Percentiles rank a stretch among this genome's conserved stretches.
Evolutionary conservation across 345 rosid species (phyloP).

Genomic region (Eucalyptus regnans): DNA sequence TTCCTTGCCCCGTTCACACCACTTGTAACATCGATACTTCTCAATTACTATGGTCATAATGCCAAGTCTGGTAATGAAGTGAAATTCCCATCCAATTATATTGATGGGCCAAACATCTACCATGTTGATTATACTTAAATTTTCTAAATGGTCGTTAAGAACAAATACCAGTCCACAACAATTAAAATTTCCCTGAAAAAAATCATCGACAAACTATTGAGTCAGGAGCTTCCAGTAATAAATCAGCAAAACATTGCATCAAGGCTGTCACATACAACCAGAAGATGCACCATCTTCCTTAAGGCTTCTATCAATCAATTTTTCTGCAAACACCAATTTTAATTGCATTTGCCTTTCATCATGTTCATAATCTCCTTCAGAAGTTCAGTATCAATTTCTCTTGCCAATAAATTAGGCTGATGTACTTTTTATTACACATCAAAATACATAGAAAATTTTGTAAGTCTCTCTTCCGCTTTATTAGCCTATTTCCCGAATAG

Average conservation of each 20-base stretch:
- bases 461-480: not conserved
- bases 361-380: not conserved
- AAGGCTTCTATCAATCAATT: not conserved
- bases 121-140: not conserved
- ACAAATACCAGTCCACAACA: not conserved
- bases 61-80: not conserved
- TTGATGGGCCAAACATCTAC: not conserved
- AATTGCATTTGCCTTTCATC: not conserved
- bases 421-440: too few relatives aligned
- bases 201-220: not conserved
- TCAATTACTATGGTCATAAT: not conserved
- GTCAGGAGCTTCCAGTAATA: not conserved
- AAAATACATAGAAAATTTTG: too few relatives aligned
- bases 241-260: not conserved
- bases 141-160: not conserved
- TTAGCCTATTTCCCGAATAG: not conserved
- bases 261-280: not conserved
- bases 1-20: not conserved
- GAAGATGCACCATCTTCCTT: not conserved
- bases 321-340: not conserved
- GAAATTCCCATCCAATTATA: not conserved
- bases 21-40: not conserved
- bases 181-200: not conserved
- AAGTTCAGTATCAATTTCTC: not conserved
- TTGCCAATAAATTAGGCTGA: not conserved